Base-by-base conservation (phyloP, 495 filamentous ascomycete species). In the Lophiotrema nucula region DNA sequence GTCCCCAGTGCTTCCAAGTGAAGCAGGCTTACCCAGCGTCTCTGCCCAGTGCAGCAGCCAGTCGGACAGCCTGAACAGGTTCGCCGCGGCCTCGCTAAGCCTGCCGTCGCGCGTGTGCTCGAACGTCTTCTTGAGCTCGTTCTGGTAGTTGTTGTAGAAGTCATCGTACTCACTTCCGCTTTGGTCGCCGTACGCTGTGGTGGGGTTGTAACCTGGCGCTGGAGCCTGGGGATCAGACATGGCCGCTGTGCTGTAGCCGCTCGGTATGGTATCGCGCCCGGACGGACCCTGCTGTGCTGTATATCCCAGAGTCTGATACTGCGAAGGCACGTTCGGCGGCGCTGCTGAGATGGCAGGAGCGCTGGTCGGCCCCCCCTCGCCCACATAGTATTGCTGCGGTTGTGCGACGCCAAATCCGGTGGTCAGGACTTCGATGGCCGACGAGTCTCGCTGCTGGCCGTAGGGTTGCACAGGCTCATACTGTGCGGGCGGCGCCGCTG, bases 31-130 rank as follows among this genome's bases (percentile, higher is more conserved):
- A 97, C 93, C 91, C 67, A 98, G 76, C 56, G 88, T 83, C 64
- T 83, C 83, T 31, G 88, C 89, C 72, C 92, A 87, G 39, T 84
- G 80, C 58, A 96, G 73, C 41, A 98, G 75, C 88, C 90, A 97
- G 54, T 88, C 82, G 21, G 91, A 95, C 61, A 96, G 81, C 53
- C 84, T 78, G 44, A 95, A 71, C 24, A 98, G 76, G 15, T 84
- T 86, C 58, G 77, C 76, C 60, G 85, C 86, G 27, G 90, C 89
- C 51, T 89, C 81, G 33, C 80, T 77, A 65, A 98, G 79, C 56
- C 80, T 73, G n/a, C 89, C 88, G 58, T 81, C 81, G 52, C 82
- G 84, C 49, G 86, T 86, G 58, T 88, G 80, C 61, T 87, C 83
- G 66, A 95, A 93, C 18, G 88, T 87, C 41, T 78, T 80, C 68